These are phyloP conservation scores for Colletotrichum liaoningense DNA, from an alignment of 2,329 filamentous ascomycete species.

Conservation along the genomic window DNA sequence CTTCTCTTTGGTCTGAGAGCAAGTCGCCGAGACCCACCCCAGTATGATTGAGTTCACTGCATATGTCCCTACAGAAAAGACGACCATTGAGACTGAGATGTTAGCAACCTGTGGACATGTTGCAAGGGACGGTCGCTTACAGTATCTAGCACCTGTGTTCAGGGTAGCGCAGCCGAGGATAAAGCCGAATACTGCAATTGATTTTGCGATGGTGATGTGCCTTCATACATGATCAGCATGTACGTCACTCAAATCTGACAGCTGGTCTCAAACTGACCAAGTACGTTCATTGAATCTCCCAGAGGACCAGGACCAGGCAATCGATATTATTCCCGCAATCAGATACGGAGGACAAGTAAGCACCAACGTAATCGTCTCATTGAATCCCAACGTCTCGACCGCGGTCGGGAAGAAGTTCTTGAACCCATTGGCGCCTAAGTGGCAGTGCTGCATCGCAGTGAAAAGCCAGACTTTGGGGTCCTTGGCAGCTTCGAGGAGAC, in stretches of 20 bases:
- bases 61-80: constrained; percentile 43
- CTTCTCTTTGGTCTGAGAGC: constrained; percentile 53
- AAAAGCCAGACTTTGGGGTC: constrained; percentile 59
- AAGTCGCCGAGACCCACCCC: constrained; percentile 49
- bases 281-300: constrained; percentile 30
- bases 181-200: constrained; percentile 31
- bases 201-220: constrained; percentile 31
- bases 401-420: constrained; percentile 45
- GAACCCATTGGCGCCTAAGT: constrained; percentile 45
- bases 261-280: neutral
- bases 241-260: neutral
- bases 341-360: constrained; percentile 57
- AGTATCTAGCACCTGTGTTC: constrained; percentile 41
- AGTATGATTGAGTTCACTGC: constrained; percentile 50
- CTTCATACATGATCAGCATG: neutral
- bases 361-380: constrained; percentile 53
- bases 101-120: neutral
- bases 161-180: constrained; percentile 44
- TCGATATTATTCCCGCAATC: constrained; percentile 50
- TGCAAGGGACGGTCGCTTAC: neutral
- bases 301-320: constrained; percentile 46
- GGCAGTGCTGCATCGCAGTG: constrained; percentile 59
- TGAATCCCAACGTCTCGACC: constrained; percentile 50
- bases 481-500: constrained; percentile 53
- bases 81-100: constrained; percentile 41